Evolutionary conservation across 768 basidiomycete genomes (phyloP).

Genomic region (Mycena chlorophos): DNA sequence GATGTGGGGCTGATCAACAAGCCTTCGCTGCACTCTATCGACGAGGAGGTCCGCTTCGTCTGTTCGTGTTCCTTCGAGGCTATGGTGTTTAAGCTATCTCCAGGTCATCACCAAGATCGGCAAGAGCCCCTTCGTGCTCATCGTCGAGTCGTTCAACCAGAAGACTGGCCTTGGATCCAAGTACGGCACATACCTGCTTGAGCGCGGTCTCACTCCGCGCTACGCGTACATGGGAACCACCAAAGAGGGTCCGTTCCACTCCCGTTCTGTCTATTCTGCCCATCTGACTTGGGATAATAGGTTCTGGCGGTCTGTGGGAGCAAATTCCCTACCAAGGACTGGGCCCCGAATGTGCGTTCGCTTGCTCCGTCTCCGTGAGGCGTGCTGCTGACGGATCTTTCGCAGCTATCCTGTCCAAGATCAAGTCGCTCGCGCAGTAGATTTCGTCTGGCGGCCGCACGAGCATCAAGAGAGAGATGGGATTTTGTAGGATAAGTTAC

Average conservation of each 20-base stretch:
- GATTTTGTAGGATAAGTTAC: neutral
- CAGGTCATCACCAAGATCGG: conserved; percentile 72
- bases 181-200: conserved; percentile 84
- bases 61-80: neutral
- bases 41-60: conserved; percentile 59
- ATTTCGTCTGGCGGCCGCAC: too few species aligned
- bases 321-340: conserved; percentile 82
- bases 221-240: conserved; percentile 80
- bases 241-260: conserved; percentile 55
- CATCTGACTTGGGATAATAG: too few species aligned
- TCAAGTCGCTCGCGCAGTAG: conserved; percentile 45
- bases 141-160: conserved; percentile 85
- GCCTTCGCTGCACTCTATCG: conserved; percentile 77
- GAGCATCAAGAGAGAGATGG: neutral
- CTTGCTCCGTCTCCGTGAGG: conserved; percentile 7
- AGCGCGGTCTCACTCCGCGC: conserved; percentile 76
- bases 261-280: conserved; percentile 5
- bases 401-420: conserved; percentile 51
- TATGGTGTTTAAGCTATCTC: neutral
- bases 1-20: conserved; percentile 89
- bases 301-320: conserved; percentile 71
- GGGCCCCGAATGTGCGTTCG: conserved; percentile 68
- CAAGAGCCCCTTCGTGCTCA: conserved; percentile 71
- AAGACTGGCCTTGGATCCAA: conserved; percentile 91
- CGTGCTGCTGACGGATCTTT: conserved; percentile 13